Evolutionary conservation across 495 filamentous ascomycete species (phyloP), one percentile per base, ranked within the genome.

Genomic region (Tuber calosporum): DNA sequence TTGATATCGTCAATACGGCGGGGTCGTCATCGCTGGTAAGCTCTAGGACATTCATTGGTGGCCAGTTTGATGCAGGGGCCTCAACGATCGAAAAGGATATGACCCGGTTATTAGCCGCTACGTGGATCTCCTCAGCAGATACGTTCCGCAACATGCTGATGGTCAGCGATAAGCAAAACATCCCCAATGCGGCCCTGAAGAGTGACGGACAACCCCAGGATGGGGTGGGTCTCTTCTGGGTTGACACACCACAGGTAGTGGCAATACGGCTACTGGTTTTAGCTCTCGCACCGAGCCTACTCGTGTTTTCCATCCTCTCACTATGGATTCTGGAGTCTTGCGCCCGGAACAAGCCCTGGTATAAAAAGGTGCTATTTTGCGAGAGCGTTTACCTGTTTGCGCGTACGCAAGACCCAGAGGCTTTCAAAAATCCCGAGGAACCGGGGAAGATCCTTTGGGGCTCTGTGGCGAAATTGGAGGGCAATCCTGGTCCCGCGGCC

Each of bases 101-200:
- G 36, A n/a, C 1, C 1, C 8, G 67, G 19, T 26, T 68, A 0
- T n/a, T 36, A 0, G 38, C 67, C 1, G 67, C 67, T 3, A 68
- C 67, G 9, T 68, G 67, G 67, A 68, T 68, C 15, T 37, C 67
- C 2, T 37, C 36, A 22, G 34, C 19, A 1, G 1, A 68, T 26
- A 68, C 26, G 0, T 68, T 68, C 67, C 67, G 67, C 36, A 68
- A 68, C 26, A 68, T 68, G 67, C 1, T 68, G 1, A 68, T 68
- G 67, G 26, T 68, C 8, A 11, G 8, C 22, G n/a, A n/a, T 8
- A 8, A 68, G 15, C 67, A 68, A 68, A 68, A 36, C 26, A 34
- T 68, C 8, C 9, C 0, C 67, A 68, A 68, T 40, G 67, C 26
- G 3, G 67, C 67, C 11, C 2, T 13, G 6, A n/a, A 15, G 0